Evolutionary conservation across 331 rosid genomes (phyloP).

Genomic region (Pyrus hybrid): DNA sequence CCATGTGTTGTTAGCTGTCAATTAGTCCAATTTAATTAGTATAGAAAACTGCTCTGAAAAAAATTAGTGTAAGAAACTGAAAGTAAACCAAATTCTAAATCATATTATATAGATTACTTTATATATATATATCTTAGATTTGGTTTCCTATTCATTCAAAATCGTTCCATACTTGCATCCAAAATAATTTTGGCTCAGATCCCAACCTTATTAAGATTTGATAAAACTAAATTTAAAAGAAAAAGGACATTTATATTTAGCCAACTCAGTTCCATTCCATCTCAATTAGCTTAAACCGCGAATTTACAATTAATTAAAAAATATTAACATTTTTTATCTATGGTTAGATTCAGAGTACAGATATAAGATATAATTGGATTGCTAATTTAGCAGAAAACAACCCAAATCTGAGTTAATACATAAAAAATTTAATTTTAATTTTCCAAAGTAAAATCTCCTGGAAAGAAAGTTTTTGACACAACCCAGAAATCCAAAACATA

Average conservation of each 20-base stretch:
- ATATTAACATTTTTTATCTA: too few relatives aligned
- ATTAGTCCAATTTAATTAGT: background rate
- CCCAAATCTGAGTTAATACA: background rate
- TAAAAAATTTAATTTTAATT: too few relatives aligned
- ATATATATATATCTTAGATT: background rate
- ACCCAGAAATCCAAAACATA: background rate
- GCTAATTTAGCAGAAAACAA: background rate
- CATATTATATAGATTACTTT: background rate
- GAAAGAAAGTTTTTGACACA: background rate
- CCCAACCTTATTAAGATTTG: background rate
- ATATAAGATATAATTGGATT: background rate
- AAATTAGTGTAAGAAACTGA: background rate
- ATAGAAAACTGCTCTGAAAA: background rate
- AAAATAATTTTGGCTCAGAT: background rate
- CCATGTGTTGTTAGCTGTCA: background rate
- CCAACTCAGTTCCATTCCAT: background rate
- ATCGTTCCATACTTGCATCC: background rate
- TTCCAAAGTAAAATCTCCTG: background rate
- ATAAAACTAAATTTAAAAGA: background rate
- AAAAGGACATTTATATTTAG: background rate
- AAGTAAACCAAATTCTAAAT: background rate
- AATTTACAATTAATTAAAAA: background rate
- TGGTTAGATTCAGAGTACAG: background rate
- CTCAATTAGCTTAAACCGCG: background rate
- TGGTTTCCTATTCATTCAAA: background rate